A percentile compares a stretch with the other conserved stretches of the same genome.
Evolutionary conservation across 345 rosid species (phyloP).

Genomic region (Viola odorata): DNA sequence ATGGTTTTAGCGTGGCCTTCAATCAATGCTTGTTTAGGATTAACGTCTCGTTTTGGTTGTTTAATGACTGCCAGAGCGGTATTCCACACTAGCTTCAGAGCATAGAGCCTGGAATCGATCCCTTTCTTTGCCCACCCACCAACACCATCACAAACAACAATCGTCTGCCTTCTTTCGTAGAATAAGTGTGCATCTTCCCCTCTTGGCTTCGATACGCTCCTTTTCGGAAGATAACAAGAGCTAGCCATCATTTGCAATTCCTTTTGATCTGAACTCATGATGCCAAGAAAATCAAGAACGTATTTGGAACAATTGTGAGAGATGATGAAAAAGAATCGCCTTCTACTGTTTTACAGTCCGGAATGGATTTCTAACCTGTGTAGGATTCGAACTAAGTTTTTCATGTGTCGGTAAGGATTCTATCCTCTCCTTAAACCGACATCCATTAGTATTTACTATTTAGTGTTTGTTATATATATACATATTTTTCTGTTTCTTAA

Average conservation of each 20-base stretch:
- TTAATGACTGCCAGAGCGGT: not conserved
- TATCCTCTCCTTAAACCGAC: too few relatives aligned
- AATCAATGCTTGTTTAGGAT: slow-evolving; percentile 3
- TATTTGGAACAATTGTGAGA: too few relatives aligned
- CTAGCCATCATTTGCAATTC: slow-evolving; percentile 1
- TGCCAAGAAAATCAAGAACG: too few relatives aligned
- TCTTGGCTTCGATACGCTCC: not conserved
- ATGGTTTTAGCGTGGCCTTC: slow-evolving; percentile 11
- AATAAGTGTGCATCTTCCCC: slow-evolving; percentile 26
- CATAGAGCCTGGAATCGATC: slow-evolving; percentile 11
- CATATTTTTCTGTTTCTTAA: too few relatives aligned
- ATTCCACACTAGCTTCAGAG: slow-evolving; percentile 18
- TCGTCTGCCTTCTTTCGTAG: not conserved
- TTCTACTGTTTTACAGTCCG: too few relatives aligned
- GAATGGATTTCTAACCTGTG: too few relatives aligned
- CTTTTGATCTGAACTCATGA: too few relatives aligned
- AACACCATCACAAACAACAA: slow-evolving; percentile 28
- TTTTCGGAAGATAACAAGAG: slow-evolving; percentile 10
- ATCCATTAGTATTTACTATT: too few relatives aligned
- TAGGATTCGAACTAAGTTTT: too few relatives aligned
- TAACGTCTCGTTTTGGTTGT: not conserved
- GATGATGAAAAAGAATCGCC: too few relatives aligned
- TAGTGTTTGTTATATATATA: too few relatives aligned
- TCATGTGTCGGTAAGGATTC: too few relatives aligned
- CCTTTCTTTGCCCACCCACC: slow-evolving; percentile 19